Percentiles rank a stretch among this genome's conserved stretches.
phyloP scores from a whole-genome alignment of 148 eudicot species.

The Rhododendron ovatum region DNA sequence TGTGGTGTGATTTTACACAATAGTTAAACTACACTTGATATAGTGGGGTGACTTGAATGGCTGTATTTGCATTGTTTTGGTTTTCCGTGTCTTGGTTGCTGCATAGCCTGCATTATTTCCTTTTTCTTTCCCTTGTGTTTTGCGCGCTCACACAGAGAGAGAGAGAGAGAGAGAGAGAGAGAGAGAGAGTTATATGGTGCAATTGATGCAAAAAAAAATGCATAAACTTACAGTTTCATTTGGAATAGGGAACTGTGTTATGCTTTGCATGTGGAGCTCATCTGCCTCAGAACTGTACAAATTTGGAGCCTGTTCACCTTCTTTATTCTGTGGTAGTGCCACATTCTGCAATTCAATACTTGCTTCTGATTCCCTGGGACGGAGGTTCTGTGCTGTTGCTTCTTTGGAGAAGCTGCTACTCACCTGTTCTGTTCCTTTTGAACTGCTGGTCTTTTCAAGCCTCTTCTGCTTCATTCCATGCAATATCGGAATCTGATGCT shows the following conservation, averaged over 20 bases:
- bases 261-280: conserved; percentile 23
- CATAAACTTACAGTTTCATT: conserved; percentile 39
- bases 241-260: conserved; percentile 3
- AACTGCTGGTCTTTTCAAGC: conserved; percentile 15
- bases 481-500: conserved; percentile 26
- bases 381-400: conserved; percentile 13
- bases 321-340: conserved; percentile 15
- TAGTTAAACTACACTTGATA: background rate
- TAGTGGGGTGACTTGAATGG: background rate
- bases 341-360: conserved; percentile 5
- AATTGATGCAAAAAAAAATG: background rate
- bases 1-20: background rate
- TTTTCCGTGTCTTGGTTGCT: background rate
- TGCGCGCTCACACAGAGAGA: background rate
- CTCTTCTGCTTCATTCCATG: conserved; percentile 34
- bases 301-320: conserved; percentile 12
- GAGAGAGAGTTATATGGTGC: background rate
- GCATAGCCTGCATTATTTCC: too few species aligned
- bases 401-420: conserved; percentile 18
- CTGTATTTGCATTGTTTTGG: background rate
- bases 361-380: conserved; percentile 16
- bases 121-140: background rate
- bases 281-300: conserved; percentile 16
- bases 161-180: background rate
- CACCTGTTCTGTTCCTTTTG: conserved; percentile 20